These are phyloP conservation scores for Arxiozyma telluris DNA, from an alignment of 1,139 yeast species.

Conservation along the genomic window DNA sequence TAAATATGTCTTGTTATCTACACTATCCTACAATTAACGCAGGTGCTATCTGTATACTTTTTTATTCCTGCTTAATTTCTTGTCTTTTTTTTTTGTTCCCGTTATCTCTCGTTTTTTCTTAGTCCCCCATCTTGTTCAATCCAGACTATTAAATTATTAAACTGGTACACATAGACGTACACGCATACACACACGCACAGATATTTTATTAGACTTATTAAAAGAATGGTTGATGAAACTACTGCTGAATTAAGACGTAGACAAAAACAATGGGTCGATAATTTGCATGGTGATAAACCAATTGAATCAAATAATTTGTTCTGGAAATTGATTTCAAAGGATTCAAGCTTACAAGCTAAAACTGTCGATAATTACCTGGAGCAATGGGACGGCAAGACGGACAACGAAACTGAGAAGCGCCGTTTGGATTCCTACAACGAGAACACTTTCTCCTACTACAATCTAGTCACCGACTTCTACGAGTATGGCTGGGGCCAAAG, in stretches of 20 bases:
- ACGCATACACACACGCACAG: not conserved
- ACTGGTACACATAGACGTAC: no score
- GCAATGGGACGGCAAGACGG: slow-evolving; percentile 92
- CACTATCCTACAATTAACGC: no score
- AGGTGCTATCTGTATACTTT: no score
- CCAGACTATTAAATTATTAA: no score
- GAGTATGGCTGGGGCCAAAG: slow-evolving; percentile 99
- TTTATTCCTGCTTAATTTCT: no score
- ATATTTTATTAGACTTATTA: no score
- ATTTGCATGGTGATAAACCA: slow-evolving; percentile 71
- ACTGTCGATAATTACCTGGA: slow-evolving; percentile 88
- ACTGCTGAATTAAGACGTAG: slow-evolving; percentile 32
- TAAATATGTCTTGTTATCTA: no score
- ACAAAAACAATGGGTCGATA: slow-evolving; percentile 60
- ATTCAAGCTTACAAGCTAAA: slow-evolving; percentile 66
- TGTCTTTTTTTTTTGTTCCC: no score
- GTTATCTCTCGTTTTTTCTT: not conserved
- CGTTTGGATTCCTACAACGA: slow-evolving; percentile 80
- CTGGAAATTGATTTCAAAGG: slow-evolving; percentile 67
- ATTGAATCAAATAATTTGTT: slow-evolving; percentile 56
- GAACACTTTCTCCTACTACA: slow-evolving; percentile 91
- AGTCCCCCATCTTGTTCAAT: no score
- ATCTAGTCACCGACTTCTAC: slow-evolving; percentile 90
- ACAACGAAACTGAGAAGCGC: slow-evolving; percentile 59
- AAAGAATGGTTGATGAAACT: not conserved